A percentile compares a stretch with the other conserved stretches of the same genome.
Conservation (phyloP, 1,139 yeast genomes). For the Blastobotrys apis region DNA sequence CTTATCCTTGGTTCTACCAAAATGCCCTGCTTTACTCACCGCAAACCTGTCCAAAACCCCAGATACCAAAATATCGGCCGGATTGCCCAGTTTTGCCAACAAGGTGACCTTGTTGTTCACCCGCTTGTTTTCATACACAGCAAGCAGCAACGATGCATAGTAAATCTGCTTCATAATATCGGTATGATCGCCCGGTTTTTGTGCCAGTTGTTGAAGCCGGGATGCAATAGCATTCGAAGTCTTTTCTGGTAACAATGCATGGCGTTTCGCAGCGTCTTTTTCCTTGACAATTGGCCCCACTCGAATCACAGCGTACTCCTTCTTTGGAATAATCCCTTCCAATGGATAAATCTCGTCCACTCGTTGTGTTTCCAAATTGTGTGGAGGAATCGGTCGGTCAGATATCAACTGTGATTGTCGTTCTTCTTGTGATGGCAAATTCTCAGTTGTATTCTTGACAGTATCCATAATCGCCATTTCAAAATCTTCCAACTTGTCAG, state of each 20-base stretch:
- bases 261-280: slow-evolving; percentile 44
- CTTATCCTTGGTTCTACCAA: slow-evolving; percentile 62
- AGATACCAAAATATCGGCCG: slow-evolving; percentile 70
- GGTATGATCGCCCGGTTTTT: slow-evolving; percentile 39
- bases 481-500: slow-evolving; percentile 67
- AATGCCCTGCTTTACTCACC: slow-evolving; percentile 55
- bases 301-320: slow-evolving; percentile 61
- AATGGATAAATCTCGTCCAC: slow-evolving; percentile 82
- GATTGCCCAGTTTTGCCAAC: slow-evolving; percentile 57
- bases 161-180: slow-evolving; percentile 65
- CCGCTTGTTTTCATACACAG: slow-evolving; percentile 72
- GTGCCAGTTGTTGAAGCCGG: slow-evolving; percentile 39
- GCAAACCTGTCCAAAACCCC: slow-evolving; percentile 70
- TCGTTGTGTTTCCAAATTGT: slow-evolving; percentile 67
- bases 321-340: slow-evolving; percentile 60
- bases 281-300: slow-evolving; percentile 54
- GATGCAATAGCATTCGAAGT: slow-evolving; percentile 53
- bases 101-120: slow-evolving; percentile 56
- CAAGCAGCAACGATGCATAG: slow-evolving; percentile 74
- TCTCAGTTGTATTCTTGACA: slow-evolving; percentile 65
- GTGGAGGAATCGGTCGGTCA: slow-evolving; percentile 81
- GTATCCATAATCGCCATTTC: slow-evolving; percentile 80
- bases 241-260: slow-evolving; percentile 58
- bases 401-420: slow-evolving; percentile 50
- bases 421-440: slow-evolving; percentile 65